Evolutionary conservation across 148 eudicot genomes (phyloP), one percentile per base, ranked within the genome.

Genomic region (Rhododendron simsii): DNA sequence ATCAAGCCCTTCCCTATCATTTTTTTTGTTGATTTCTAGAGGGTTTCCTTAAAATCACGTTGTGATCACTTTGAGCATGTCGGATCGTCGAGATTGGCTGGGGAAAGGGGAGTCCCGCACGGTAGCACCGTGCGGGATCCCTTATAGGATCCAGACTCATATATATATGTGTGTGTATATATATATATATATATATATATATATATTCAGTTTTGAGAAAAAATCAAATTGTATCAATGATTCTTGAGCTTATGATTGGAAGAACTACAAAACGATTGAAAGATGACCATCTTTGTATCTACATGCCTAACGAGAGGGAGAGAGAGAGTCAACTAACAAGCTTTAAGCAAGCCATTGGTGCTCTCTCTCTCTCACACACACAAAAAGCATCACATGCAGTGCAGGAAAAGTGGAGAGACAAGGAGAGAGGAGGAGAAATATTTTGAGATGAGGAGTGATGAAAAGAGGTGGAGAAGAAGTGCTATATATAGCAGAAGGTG

Each of bases 321-420:
- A 20, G 28, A 7, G 28, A 23, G 69, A 23, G 2, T 13, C 21
- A 78, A 83, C 39, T 63, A 8, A 84, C 86, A 41, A 67, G 84
- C 86, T 83, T 87, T 21, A 87, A 84, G 79, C 86, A 84, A 78
- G 86, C 88, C 88, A 87, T 37, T 57, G 76, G 51, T 65, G 84
- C 84, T 5, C 15, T 59, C 28, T 69, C 84, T 16, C 10, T 81
- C 39, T 50, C 14, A 2, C 23, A 33, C 21, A 1, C 8, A 18
- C 37, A 21, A 7, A 7, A 28, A 63, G n/a, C 1, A 7, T 30
- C 37, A 71, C 30, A 30, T 30, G 30, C 39, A 28, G 28, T 28
- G 4, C 47, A 81, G 41, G 35, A 18, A 23, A 12, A 15, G 48
- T 39, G 10, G 71, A 59, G 37, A 23, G 26, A n/a, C 26, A 28